Base-by-base conservation (phyloP, 1,284 basidiomycete species). In the Agaricales sp. region DNA sequence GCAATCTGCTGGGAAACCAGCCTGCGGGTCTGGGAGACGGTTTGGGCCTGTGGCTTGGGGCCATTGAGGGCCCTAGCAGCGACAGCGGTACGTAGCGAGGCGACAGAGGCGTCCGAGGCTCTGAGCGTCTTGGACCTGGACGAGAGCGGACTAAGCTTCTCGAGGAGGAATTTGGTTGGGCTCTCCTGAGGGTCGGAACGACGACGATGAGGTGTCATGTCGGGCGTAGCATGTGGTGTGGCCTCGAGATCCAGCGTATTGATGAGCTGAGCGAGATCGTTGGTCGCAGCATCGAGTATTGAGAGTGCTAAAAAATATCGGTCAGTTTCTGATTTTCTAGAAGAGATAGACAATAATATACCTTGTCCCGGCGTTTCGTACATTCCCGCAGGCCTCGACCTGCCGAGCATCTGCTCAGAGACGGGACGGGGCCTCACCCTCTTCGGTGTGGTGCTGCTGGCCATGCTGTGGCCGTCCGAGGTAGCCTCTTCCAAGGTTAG, bases 261-360 rank as follows among this genome's bases (percentile, higher is more conserved):
- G 62, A 90, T 85, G 12, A 90, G 67, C 45, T 77, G 75, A 0
- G 83, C 87, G 1, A 90, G 70, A 43, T 89, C 87, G 48, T 86
- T 78, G 0, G 86, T 88, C 0, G 81, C 87, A 0, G 80, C 82
- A 51, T 82, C 82, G 18, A 89, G 63, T 18, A 87, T 73, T 0
- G 78, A 83, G 1, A 88, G 49, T 22, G 14, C 22, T n/a, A 50
- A 52, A n/a, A 24, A 48, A 38, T 14, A 43, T 46, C 38, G 48
- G 46, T 43, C 25, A 50, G 21, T n/a, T 56, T 35, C 55, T 48
- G 43, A 50, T 43, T 43, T 35, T 35, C 24, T 2, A 21, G 13
- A 51, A 44, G 19, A 38, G 43, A 22, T 1, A 35, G 46, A 21
- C 23, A 49, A 39, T 53, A 35, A 57, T 61, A 37, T 53, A 72